Conservation (phyloP, 2,329 filamentous ascomycete genomes). For the Thielaviopsis euricoi region DNA sequence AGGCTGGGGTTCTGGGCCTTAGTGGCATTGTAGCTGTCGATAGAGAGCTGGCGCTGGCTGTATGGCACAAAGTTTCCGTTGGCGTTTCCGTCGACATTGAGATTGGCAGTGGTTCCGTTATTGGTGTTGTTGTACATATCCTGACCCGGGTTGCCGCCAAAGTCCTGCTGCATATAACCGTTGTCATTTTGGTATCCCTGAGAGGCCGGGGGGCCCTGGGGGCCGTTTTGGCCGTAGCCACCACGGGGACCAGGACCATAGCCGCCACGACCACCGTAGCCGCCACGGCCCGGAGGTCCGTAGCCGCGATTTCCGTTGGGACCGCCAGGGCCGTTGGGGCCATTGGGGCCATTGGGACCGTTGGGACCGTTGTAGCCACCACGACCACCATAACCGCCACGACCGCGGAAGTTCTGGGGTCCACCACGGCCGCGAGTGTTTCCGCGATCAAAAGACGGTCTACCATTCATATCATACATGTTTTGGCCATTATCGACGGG, state of each 20-base stretch:
- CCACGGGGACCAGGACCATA: slow-evolving; percentile 26
- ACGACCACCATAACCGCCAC: slow-evolving; percentile 32
- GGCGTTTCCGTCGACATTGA: slow-evolving; percentile 1
- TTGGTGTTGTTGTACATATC: slow-evolving; percentile 20
- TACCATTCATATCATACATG: slow-evolving; percentile 1
- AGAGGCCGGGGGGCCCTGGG: slow-evolving; percentile 19
- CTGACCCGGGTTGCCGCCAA: slow-evolving; percentile 22
- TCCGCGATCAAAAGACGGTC: slow-evolving; percentile 29
- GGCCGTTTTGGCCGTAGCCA: slow-evolving; percentile 19
- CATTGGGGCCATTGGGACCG: slow-evolving; percentile 16
- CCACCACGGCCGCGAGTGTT: slow-evolving; percentile 38
- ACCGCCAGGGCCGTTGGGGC: slow-evolving; percentile 16
- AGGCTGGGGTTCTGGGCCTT: slow-evolving; percentile 3
- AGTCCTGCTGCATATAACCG: slow-evolving; percentile 15
- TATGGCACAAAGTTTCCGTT: slow-evolving; percentile 8
- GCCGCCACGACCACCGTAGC: slow-evolving; percentile 22
- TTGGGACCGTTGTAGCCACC: slow-evolving; percentile 33
- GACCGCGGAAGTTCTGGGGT: slow-evolving; percentile 27
- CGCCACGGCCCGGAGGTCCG: slow-evolving; percentile 23
- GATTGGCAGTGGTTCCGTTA: neutral
- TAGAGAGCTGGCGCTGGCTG: slow-evolving; percentile 14
- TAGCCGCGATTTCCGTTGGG: slow-evolving; percentile 30
- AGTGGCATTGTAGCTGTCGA: slow-evolving; percentile 19
- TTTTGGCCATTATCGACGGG: slow-evolving; percentile 19
- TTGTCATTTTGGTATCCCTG: slow-evolving; percentile 24